Evolutionary conservation across 345 rosid species (phyloP).

Genomic region (Reutealis trisperma): DNA sequence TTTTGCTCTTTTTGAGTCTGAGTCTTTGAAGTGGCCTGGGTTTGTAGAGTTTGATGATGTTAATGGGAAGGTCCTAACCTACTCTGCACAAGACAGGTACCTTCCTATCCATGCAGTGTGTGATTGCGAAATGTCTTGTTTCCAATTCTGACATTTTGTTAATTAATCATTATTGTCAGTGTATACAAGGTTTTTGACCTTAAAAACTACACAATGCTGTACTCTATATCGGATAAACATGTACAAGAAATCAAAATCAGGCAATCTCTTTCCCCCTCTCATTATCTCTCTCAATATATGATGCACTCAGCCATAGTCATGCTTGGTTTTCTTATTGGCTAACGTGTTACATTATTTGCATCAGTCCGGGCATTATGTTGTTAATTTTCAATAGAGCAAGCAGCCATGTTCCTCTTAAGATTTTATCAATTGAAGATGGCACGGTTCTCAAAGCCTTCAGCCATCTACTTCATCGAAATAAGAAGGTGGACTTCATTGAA

Average conservation of each 20-base stretch:
- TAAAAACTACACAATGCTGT: slow-evolving; percentile 86
- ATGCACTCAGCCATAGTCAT: too few relatives aligned
- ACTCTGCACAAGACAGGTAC: slow-evolving; percentile 93
- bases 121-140: slow-evolving; percentile 19
- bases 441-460: slow-evolving; percentile 85
- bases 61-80: slow-evolving; percentile 91
- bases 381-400: slow-evolving; percentile 80
- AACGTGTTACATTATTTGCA: slow-evolving; percentile 14
- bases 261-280: slow-evolving; percentile 39
- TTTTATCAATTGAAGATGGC: slow-evolving; percentile 97
- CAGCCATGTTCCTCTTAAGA: slow-evolving; percentile 79
- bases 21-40: slow-evolving; percentile 98
- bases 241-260: slow-evolving; percentile 98
- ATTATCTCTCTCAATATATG: not conserved
- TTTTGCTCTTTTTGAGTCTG: slow-evolving; percentile 92
- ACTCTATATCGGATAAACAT: slow-evolving; percentile 82
- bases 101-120: slow-evolving; percentile 14
- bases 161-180: slow-evolving; percentile 42
- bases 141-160: slow-evolving; percentile 7
- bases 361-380: slow-evolving; percentile 96
- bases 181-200: slow-evolving; percentile 97
- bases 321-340: not conserved
- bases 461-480: slow-evolving; percentile 91
- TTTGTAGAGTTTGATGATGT: slow-evolving; percentile 99
- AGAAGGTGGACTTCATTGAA: slow-evolving; percentile 97